Conservation (phyloP, 805 yeast genomes). For the Wickerhamomyces bisporus region DNA sequence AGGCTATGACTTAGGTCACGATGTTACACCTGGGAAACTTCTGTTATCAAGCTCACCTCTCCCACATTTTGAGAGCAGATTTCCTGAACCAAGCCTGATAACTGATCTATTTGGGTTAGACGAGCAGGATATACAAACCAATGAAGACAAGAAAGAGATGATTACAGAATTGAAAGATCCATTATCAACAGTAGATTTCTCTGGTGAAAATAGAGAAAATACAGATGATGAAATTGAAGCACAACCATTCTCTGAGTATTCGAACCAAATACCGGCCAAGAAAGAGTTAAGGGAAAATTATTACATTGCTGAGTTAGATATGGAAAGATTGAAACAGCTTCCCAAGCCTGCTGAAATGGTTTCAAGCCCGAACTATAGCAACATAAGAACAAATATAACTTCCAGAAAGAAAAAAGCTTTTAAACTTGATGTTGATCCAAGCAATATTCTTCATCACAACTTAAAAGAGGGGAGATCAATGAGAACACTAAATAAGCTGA, state of each 20-base stretch:
- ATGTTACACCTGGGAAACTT: neutral
- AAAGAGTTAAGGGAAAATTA: no score
- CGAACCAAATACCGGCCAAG: no score
- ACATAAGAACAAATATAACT: neutral
- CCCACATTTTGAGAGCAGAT: constrained; percentile 14
- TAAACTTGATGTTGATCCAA: neutral
- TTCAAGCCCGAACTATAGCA: neutral
- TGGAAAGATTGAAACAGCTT: no score
- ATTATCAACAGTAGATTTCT: neutral
- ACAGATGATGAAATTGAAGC: no score
- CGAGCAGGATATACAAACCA: neutral
- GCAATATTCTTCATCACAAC: neutral
- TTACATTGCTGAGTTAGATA: no score
- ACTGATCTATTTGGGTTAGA: constrained; percentile 13
- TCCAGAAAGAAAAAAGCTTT: neutral
- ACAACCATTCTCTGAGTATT: no score
- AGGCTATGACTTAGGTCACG: no score
- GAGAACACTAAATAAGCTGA: neutral
- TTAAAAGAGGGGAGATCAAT: neutral
- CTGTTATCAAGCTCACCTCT: constrained; percentile 14
- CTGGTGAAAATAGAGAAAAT: no score
- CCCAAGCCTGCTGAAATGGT: no score
- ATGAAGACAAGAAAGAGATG: neutral
- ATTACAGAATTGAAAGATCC: neutral
- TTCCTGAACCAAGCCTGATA: constrained; percentile 16